phyloP scores from a whole-genome alignment of 2,329 filamentous ascomycete species.

The Tolypocladium paradoxum region DNA sequence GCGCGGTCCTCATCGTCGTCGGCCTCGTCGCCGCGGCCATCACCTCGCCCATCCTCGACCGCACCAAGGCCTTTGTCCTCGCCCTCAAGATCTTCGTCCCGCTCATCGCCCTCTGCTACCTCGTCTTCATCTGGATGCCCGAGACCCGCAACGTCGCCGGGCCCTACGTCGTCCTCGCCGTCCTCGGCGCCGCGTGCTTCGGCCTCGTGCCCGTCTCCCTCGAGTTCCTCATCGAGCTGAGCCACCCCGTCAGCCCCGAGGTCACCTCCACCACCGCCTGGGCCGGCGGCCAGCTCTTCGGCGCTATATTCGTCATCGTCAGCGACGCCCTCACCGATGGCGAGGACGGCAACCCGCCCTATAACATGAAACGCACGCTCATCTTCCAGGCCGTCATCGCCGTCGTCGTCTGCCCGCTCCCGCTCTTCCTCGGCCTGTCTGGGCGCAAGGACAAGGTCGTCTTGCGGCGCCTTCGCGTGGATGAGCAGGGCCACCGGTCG shows the following conservation, averaged over 20 bases:
- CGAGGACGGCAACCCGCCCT: conserved; percentile 42
- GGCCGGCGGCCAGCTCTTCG: conserved; percentile 76
- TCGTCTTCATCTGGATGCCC: conserved; percentile 71
- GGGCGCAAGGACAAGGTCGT: conserved; percentile 43
- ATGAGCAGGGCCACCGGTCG: conserved; percentile 16
- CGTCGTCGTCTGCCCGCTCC: conserved; percentile 52
- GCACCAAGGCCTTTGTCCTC: conserved; percentile 66
- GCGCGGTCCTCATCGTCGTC: conserved; percentile 79
- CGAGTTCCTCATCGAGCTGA: conserved; percentile 80
- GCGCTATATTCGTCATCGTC: conserved; percentile 73
- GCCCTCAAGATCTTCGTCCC: conserved; percentile 67
- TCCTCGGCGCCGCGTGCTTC: conserved; percentile 75
- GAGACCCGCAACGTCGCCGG: conserved; percentile 49
- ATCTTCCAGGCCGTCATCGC: conserved; percentile 71
- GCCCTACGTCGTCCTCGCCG: conserved; percentile 62
- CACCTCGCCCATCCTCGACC: conserved; percentile 71
- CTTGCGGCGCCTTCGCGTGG: conserved; percentile 38
- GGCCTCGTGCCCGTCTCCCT: conserved; percentile 72
- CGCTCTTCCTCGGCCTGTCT: conserved; percentile 60
- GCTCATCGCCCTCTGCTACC: conserved; percentile 60
- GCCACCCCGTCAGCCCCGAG: conserved; percentile 78
- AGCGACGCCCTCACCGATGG: conserved; percentile 62
- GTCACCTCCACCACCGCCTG: conserved; percentile 76
- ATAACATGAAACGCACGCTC: conserved; percentile 64
- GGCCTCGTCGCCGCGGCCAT: conserved; percentile 71